Evolutionary conservation across 140 eudicot genomes (phyloP).

Genomic region (Bidens hawaiensis): DNA sequence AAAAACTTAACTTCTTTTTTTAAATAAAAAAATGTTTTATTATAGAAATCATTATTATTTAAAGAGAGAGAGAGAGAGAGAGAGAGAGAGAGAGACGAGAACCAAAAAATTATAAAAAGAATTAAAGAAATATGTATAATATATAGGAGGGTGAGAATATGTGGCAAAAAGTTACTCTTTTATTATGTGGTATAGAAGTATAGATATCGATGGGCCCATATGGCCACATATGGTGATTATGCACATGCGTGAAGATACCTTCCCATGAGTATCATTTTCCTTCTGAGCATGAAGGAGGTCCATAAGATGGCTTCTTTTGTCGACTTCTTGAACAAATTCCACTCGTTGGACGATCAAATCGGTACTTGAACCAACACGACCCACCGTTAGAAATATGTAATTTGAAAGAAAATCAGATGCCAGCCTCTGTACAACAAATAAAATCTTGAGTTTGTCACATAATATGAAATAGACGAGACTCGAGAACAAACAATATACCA

Average conservation of each 20-base stretch:
- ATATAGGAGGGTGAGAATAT: too few species aligned
- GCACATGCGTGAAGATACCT: slow-evolving; percentile 36
- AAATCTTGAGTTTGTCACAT: background rate
- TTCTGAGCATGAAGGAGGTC: slow-evolving; percentile 88
- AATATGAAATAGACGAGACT: background rate
- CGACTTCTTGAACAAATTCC: slow-evolving; percentile 67
- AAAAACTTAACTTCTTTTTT: too few species aligned
- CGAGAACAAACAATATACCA: background rate
- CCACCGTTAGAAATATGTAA: slow-evolving; percentile 74
- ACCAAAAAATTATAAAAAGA: too few species aligned
- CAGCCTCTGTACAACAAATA: slow-evolving; percentile 51
- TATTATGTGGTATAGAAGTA: too few species aligned
- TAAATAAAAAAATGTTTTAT: too few species aligned
- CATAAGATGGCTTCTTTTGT: slow-evolving; percentile 84
- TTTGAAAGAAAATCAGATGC: slow-evolving; percentile 79
- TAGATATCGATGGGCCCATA: background rate
- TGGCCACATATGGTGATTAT: background rate
- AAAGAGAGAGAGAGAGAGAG: too few species aligned
- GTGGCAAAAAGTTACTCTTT: too few species aligned
- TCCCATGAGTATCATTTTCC: slow-evolving; percentile 50
- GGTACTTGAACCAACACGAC: slow-evolving; percentile 84
- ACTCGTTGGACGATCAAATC: slow-evolving; percentile 78
- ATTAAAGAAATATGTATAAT: too few species aligned
- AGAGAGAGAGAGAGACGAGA: too few species aligned
- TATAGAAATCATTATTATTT: too few species aligned